Conservation (phyloP, 768 basidiomycete genomes). For the Albatrellus ellisii region DNA sequence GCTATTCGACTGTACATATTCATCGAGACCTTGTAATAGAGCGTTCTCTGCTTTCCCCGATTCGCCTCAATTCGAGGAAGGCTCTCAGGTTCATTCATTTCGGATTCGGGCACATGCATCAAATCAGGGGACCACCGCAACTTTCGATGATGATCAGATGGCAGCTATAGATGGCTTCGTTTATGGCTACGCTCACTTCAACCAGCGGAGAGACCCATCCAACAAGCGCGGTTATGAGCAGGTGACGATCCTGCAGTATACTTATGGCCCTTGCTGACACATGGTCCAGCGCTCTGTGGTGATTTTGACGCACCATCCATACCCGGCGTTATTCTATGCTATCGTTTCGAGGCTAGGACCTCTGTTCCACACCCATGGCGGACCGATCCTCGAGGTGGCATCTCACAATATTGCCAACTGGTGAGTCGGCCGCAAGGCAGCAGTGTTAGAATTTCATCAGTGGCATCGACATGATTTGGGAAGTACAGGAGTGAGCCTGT, state of each 20-base stretch:
- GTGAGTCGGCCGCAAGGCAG: conserved; percentile 30
- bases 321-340: conserved; percentile 69
- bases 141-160: conserved; percentile 21
- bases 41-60: conserved; percentile 92
- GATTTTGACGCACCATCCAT: conserved; percentile 67
- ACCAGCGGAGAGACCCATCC: conserved; percentile 46
- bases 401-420: conserved; percentile 79
- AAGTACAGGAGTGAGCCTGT: conserved; percentile 65
- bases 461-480: conserved; percentile 19
- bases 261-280: conserved; percentile 4
- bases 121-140: conserved; percentile 11
- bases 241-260: conserved; percentile 24
- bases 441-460: not conserved
- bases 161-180: conserved; percentile 45
- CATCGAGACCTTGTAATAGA: conserved; percentile 25
- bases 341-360: conserved; percentile 62
- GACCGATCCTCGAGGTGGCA: conserved; percentile 73
- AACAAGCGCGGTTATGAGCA: conserved; percentile 76
- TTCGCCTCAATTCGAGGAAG: conserved; percentile 74
- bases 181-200: conserved; percentile 71
- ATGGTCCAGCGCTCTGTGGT: conserved; percentile 58
- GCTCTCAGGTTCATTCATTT: conserved; percentile 76
- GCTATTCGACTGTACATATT: not conserved
- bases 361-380: conserved; percentile 56
- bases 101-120: conserved; percentile 43